phyloP scores from a whole-genome alignment of 2,329 filamentous ascomycete genomes.

The Kalmusia sp. region DNA sequence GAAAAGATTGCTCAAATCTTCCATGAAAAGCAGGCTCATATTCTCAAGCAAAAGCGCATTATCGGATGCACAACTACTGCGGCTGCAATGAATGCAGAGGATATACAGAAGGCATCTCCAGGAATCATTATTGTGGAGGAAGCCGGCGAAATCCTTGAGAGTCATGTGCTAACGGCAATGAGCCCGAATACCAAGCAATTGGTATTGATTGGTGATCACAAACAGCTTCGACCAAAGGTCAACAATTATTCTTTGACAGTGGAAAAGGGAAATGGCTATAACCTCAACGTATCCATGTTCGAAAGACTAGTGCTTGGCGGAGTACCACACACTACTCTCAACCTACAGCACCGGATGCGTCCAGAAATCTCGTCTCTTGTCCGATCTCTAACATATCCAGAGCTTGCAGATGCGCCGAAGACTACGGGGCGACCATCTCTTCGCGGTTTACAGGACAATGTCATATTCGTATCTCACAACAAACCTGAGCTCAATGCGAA shows the following conservation, averaged over 20 bases:
- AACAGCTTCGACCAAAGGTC: constrained; percentile 73
- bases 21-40: constrained; percentile 31
- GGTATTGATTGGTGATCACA: constrained; percentile 76
- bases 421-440: constrained; percentile 58
- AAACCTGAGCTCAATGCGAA: constrained; percentile 58
- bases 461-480: constrained; percentile 73
- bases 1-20: constrained; percentile 44
- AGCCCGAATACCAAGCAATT: constrained; percentile 65
- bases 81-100: constrained; percentile 66
- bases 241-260: constrained; percentile 67
- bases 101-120: constrained; percentile 62
- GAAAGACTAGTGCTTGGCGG: constrained; percentile 69
- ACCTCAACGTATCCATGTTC: constrained; percentile 73
- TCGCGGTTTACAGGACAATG: constrained; percentile 64
- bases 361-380: constrained; percentile 70
- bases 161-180: constrained; percentile 69
- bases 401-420: constrained; percentile 62
- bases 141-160: constrained; percentile 75
- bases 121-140: constrained; percentile 74
- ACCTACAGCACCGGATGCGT: constrained; percentile 71
- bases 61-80: constrained; percentile 76
- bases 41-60: constrained; percentile 58
- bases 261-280: constrained; percentile 69
- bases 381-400: constrained; percentile 66
- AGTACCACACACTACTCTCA: constrained; percentile 61